These are phyloP conservation scores for Boletus rex-veris DNA, from an alignment of 768 basidiomycete species.

Conservation along the genomic window DNA sequence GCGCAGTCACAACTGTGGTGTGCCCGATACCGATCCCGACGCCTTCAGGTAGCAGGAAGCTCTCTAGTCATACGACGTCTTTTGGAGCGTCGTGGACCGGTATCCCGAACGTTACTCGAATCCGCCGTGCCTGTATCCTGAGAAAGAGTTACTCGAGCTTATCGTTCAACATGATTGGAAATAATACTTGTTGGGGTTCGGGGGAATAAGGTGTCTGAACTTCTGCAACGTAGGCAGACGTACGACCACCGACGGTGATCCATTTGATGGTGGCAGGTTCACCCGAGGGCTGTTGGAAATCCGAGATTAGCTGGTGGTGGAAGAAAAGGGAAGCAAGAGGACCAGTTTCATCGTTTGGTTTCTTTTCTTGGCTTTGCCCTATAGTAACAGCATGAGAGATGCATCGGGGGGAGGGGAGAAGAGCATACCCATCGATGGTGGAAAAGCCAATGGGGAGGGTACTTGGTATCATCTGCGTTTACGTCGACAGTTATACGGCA, in stretches of 20 bases:
- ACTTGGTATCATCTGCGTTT: slow-evolving; percentile 65
- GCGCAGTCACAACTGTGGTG: no score
- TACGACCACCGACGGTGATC: slow-evolving; percentile 73
- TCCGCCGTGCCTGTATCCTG: background rate
- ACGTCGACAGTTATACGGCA: slow-evolving; percentile 60
- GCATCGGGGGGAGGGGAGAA: background rate
- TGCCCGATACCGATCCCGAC: no score
- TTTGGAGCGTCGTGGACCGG: slow-evolving; percentile 1
- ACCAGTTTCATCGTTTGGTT: slow-evolving; percentile 49
- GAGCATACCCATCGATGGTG: slow-evolving; percentile 59
- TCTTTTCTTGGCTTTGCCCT: slow-evolving; percentile 60
- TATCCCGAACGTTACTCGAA: background rate
- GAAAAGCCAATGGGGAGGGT: slow-evolving; percentile 68
- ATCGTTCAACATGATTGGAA: background rate
- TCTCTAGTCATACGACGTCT: slow-evolving; percentile 2
- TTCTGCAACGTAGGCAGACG: slow-evolving; percentile 67
- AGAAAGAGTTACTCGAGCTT: background rate
- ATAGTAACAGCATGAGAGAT: slow-evolving; percentile 12
- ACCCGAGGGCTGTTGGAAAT: slow-evolving; percentile 55
- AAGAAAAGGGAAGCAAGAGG: background rate
- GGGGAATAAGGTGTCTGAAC: slow-evolving; percentile 43
- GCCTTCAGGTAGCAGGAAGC: background rate
- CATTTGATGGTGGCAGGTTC: slow-evolving; percentile 69
- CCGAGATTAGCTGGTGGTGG: slow-evolving; percentile 2
- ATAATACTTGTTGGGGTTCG: background rate